Evolutionary conservation across 2,329 filamentous ascomycete genomes (phyloP).

Genomic region (Colletotrichum sp.): DNA sequence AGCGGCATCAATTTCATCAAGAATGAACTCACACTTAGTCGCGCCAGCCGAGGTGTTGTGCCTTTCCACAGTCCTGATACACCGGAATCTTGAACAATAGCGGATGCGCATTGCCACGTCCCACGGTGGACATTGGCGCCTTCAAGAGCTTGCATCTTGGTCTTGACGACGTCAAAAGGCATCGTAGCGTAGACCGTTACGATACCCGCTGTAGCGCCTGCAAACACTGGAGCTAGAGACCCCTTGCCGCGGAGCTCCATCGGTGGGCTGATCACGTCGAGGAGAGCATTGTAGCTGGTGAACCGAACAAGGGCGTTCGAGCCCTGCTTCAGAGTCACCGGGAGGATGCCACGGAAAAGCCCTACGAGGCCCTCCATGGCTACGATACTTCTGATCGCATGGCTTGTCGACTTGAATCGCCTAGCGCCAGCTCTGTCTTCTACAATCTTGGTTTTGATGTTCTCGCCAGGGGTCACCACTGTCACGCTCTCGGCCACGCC

Average conservation of each 20-base stretch:
- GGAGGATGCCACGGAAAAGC: slow-evolving; percentile 24
- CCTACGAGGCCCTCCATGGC: neutral
- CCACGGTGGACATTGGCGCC: neutral
- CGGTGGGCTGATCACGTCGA: slow-evolving; percentile 9
- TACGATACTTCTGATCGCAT: neutral
- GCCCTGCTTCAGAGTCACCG: slow-evolving; percentile 26
- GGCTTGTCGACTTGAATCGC: neutral
- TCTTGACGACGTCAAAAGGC: slow-evolving; percentile 30
- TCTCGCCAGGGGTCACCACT: slow-evolving; percentile 31
- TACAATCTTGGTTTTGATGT: slow-evolving; percentile 30
- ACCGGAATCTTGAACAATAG: neutral
- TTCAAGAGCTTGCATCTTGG: slow-evolving; percentile 21
- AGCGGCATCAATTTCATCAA: neutral
- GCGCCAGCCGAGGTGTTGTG: neutral
- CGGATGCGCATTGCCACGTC: neutral
- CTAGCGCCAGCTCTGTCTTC: slow-evolving; percentile 24
- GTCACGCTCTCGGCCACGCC: slow-evolving; percentile 26
- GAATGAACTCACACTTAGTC: neutral
- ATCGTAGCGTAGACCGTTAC: slow-evolving; percentile 27
- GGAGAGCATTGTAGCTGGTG: slow-evolving; percentile 24
- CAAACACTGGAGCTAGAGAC: slow-evolving; percentile 3
- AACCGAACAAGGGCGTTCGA: slow-evolving; percentile 28
- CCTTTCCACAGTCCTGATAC: neutral
- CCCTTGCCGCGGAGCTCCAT: neutral
- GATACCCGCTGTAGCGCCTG: slow-evolving; percentile 23